Evolutionary conservation across 1,139 yeast species (phyloP).

Genomic region (Neolecta irregularis): DNA sequence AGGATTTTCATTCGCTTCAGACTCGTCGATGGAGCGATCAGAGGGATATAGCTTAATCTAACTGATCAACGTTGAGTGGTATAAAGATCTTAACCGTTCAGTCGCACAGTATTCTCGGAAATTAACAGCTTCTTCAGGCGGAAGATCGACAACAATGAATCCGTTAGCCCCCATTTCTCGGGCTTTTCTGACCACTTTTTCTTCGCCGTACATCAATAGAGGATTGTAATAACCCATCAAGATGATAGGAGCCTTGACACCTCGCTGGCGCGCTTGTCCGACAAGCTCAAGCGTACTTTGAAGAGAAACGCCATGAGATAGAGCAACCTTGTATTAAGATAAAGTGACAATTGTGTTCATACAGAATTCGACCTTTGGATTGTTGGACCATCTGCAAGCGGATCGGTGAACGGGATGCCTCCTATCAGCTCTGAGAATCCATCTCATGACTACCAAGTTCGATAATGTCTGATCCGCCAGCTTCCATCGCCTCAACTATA

Average conservation of each 20-base stretch:
- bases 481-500: conserved; percentile 72
- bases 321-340: conserved; percentile 31
- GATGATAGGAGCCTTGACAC: conserved; percentile 75
- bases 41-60: conserved; percentile 62
- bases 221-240: conserved; percentile 98
- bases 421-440: too few relatives aligned
- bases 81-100: conserved; percentile 33
- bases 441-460: too few relatives aligned
- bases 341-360: conserved; percentile 1
- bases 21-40: conserved; percentile 92
- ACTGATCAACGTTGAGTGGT: too few relatives aligned
- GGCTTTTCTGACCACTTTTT: conserved; percentile 58
- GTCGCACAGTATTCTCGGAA: conserved; percentile 59
- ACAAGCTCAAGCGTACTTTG: conserved; percentile 54
- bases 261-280: conserved; percentile 55
- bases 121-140: conserved; percentile 91
- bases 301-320: conserved; percentile 68
- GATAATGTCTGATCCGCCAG: conserved; percentile 87
- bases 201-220: conserved; percentile 76
- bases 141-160: conserved; percentile 83
- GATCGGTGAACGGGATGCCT: conserved; percentile 97
- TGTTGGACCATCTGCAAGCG: conserved; percentile 97
- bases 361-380: conserved; percentile 72
- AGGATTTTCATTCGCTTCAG: conserved; percentile 68
- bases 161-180: conserved; percentile 88